Base-by-base conservation (phyloP, 208 protist genomes). In the Acanthamoeba lenticulata region DNA sequence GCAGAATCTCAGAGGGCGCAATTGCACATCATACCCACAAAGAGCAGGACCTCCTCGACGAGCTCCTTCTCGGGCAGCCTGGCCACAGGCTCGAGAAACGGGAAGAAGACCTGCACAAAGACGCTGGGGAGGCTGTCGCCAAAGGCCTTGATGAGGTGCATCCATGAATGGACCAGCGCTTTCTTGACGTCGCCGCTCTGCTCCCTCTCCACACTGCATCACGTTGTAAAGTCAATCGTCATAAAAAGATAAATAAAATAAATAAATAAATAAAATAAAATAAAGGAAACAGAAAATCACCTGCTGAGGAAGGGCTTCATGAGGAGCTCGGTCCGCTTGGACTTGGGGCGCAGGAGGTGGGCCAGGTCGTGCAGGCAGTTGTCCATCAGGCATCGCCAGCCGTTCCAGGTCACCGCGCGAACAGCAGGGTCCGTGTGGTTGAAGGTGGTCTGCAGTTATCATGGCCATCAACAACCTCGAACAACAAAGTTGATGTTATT, bases 231-330 rank as follows among this genome's bases (percentile, higher is more conserved):
- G n/a, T 67, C 4, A 67, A 7, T 36, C 55, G 55, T 27, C n/a
- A n/a, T n/a, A n/a, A 55, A 19, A 55, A 29, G 52, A 24, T 29
- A 57, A 57, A 24, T 2, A 57, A n/a, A 29, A 2, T 9, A n/a
- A 60, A 60, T 0, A n/a, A n/a, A 60, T 15, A 36, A 11, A 38
- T 38, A 40, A 32, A 38, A 3, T 7, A 72, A 67, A 67, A 29
- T 7, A 29, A 67, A 34, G 13, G 62, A 40, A 29, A 34, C 0
- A n/a, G 32, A 21, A 57, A 5, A 21, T 57, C n/a, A 72, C 62
- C 62, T 72, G 72, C 72, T 83, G 42, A 83, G 72, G 42, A 52
- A 83, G 13, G 72, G 72, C 29, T 83, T 83, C 72, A 83, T 83
- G 0, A 83, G 38, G 27, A 83, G 72, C 21, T 83, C 72, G 45